phyloP scores from a whole-genome alignment of 176 grass and related monocot species.

The Zea luxurians region DNA sequence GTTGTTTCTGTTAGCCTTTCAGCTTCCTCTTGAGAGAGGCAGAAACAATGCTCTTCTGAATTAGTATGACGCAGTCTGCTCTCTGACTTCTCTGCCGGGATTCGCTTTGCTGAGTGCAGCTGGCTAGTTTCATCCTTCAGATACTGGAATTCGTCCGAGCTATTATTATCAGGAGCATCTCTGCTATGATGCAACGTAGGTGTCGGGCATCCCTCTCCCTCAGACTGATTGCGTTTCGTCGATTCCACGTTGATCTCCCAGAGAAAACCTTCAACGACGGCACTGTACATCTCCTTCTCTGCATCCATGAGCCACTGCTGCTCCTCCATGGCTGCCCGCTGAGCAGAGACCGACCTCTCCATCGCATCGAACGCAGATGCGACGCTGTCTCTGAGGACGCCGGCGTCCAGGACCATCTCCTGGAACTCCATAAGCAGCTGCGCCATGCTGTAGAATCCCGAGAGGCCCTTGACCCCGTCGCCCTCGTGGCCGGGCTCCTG shows the following conservation, averaged over 20 bases:
- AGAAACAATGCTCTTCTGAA: not conserved
- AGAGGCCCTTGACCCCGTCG: slow-evolving; percentile 35
- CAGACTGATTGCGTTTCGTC: not conserved
- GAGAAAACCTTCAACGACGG: slow-evolving; percentile 44
- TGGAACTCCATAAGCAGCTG: slow-evolving; percentile 59
- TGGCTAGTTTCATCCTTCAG: slow-evolving; percentile 8
- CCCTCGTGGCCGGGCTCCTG: slow-evolving; percentile 34
- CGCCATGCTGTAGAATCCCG: slow-evolving; percentile 56
- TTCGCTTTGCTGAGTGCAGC: not conserved
- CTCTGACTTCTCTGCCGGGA: not conserved
- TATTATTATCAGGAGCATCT: slow-evolving; percentile 17
- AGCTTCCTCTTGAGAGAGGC: slow-evolving; percentile 6
- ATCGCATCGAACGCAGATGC: slow-evolving; percentile 56
- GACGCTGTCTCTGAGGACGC: slow-evolving; percentile 44
- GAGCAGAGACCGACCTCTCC: slow-evolving; percentile 34
- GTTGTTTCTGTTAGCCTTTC: slow-evolving; percentile 36
- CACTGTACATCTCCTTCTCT: slow-evolving; percentile 46
- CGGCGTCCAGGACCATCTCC: slow-evolving; percentile 54
- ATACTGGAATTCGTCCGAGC: not conserved
- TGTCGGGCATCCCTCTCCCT: not conserved
- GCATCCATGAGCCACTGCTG: slow-evolving; percentile 41
- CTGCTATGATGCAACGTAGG: not conserved
- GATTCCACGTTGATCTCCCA: slow-evolving; percentile 28
- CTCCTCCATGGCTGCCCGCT: slow-evolving; percentile 46
- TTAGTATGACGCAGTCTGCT: not conserved